Percentiles rank a stretch among this genome's conserved stretches.
Conservation (phyloP, 768 basidiomycete genomes). For the Calocybe indica region DNA sequence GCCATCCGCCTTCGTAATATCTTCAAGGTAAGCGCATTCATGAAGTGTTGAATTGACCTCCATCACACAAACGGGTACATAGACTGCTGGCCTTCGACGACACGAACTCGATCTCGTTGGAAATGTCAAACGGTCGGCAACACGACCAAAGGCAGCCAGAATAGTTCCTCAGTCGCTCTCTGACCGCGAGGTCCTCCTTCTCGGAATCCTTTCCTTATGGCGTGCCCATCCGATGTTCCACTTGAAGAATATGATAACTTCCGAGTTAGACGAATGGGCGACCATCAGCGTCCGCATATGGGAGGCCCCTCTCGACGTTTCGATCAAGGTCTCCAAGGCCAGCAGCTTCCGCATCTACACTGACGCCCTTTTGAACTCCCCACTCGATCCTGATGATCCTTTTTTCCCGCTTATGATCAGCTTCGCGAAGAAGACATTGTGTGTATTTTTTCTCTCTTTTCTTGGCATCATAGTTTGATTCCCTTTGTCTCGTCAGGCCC, state of each 20-base stretch:
- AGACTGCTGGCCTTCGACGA: conserved; percentile 44
- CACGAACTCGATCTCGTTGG: conserved; percentile 59
- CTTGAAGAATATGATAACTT: conserved; percentile 34
- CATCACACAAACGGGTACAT: neutral
- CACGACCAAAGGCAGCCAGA: conserved; percentile 58
- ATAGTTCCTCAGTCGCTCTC: conserved; percentile 48
- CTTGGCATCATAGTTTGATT: neutral
- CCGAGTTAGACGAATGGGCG: conserved; percentile 42
- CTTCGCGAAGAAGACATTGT: conserved; percentile 47
- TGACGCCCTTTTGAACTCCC: conserved; percentile 33
- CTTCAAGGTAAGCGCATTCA: conserved; percentile 39
- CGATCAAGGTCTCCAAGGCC: conserved; percentile 58
- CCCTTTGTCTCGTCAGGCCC: conserved; percentile 24
- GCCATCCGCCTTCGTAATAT: conserved; percentile 47
- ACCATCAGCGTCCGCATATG: conserved; percentile 46
- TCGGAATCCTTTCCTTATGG: conserved; percentile 69
- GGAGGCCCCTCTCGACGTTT: conserved; percentile 56
- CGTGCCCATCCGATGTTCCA: conserved; percentile 51
- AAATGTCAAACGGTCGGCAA: conserved; percentile 43
- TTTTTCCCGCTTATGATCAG: conserved; percentile 27
- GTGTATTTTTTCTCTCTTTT: conserved; percentile 10
- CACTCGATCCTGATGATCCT: conserved; percentile 33
- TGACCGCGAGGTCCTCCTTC: conserved; percentile 65
- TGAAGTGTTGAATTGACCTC: neutral
- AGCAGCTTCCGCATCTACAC: conserved; percentile 41